Base-by-base conservation (phyloP, 2,329 filamentous ascomycete species). In the Arthrobotrys musiformis region DNA sequence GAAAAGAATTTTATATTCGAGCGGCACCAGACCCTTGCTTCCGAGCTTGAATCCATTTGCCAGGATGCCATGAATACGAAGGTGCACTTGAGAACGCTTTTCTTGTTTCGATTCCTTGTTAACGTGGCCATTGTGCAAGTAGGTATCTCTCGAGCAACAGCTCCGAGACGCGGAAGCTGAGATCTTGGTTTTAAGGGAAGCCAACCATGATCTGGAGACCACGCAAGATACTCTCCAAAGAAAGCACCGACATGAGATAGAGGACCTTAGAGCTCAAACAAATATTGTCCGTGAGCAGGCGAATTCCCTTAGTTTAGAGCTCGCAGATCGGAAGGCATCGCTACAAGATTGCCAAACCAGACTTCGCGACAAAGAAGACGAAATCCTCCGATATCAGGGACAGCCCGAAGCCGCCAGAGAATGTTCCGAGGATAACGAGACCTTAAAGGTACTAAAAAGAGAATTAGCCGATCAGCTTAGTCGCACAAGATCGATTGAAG, bases 401-500 rank as follows among this genome's bases (percentile, higher is more conserved):
- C 58, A 76, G 24, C 44, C 19, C 1, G 67, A 48, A 40, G 61
- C 91, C 33, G 85, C 97, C 4, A 97, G 94, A 82, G 92, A 94
- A 0, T 92, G 95, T 81, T 92, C 92, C 1, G 93, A 92, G 8
- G 94, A 97, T 82, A 89, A 90, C 0, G 94, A 97, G 79, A 95
- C 93, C 0, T 87, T 98, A 81, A 89, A 88, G 4, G 89, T 97
- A 35, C 92, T 99, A 80, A 93, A 94, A 82, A 89, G 90, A 79
- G 94, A 99, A 84, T 87, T 99, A 3, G 91, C 92, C 0, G 94
- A 97, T 79, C 95, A 98, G 82, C 92, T 99, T 0, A 87, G 89
- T n/a, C 93, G 98, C 81, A 97, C 97, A 79, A 90, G 93, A 74
- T 90, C 89, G 30, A 86, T 99, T 2, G 95, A 99, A 82, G 87